Conservation (phyloP, 768 basidiomycete genomes). For the Rhizopogon vinicolor region DNA sequence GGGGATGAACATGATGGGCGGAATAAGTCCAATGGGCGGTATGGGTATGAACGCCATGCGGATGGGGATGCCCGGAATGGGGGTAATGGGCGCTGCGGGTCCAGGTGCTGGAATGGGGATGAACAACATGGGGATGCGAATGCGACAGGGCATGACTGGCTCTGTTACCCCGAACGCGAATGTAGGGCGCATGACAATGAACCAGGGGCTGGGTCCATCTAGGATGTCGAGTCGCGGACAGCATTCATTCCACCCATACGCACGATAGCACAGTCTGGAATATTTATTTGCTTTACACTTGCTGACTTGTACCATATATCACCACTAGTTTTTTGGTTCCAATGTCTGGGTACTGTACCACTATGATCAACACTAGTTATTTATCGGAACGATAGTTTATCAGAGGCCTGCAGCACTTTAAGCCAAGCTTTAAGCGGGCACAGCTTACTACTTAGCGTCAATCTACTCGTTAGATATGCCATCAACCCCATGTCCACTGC, state of each 20-base stretch:
- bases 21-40: conserved; percentile 17
- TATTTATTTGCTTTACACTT: conserved; percentile 6
- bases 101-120: conserved; percentile 28
- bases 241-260: conserved; percentile 63
- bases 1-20: conserved; percentile 24
- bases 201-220: conserved; percentile 42
- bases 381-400: too few species aligned
- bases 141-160: conserved; percentile 31
- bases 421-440: too few species aligned
- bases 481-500: too few species aligned
- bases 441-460: too few species aligned
- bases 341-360: too few species aligned
- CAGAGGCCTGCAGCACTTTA: too few species aligned
- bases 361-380: too few species aligned
- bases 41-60: conserved; percentile 15
- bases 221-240: conserved; percentile 49
- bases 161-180: conserved; percentile 21
- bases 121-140: conserved; percentile 34
- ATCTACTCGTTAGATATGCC: too few species aligned
- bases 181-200: conserved; percentile 37
- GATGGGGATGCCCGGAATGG: conserved; percentile 27
- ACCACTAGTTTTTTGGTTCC: conserved; percentile 9
- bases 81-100: conserved; percentile 27
- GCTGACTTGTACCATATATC: conserved; percentile 26
- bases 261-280: conserved; percentile 35